Conservation (phyloP, 495 filamentous ascomycete genomes). For the Bryoglossum gracile region DNA sequence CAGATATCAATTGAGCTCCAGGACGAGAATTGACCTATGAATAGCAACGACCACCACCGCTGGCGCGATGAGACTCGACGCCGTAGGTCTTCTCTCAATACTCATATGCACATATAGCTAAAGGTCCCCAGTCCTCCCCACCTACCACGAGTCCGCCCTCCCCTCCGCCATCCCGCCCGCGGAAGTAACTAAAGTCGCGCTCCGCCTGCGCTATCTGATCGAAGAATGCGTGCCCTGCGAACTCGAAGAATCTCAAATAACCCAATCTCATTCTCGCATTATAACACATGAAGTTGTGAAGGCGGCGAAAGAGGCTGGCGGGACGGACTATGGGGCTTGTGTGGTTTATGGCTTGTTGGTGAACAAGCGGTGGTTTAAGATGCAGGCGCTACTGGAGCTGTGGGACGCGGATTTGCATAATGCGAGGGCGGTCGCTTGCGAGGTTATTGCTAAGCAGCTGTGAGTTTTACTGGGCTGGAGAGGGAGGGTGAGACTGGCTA, state of each 20-base stretch:
- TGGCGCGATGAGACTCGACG: constrained; percentile 24
- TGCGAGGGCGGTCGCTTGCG: constrained; percentile 74
- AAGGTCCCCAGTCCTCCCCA: constrained; percentile 48
- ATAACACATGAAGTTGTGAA: constrained; percentile 72
- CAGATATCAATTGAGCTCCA: neutral
- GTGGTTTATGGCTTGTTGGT: constrained; percentile 75
- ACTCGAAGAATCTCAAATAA: constrained; percentile 63
- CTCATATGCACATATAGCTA: neutral
- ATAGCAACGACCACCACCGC: constrained; percentile 11
- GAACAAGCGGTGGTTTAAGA: constrained; percentile 85
- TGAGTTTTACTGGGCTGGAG: constrained; percentile 25
- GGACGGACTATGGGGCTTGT: constrained; percentile 64
- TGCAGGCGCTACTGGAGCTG: constrained; percentile 70
- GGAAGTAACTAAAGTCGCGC: constrained; percentile 78
- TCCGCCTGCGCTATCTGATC: constrained; percentile 85
- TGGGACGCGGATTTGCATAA: constrained; percentile 86
- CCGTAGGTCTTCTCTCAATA: constrained; percentile 9
- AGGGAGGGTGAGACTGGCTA: neutral
- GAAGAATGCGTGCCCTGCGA: constrained; percentile 86
- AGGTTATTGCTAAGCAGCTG: constrained; percentile 91
- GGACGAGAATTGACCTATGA: neutral
- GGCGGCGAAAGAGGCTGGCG: constrained; percentile 75
- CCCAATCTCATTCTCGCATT: constrained; percentile 70
- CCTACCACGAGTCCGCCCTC: constrained; percentile 42
- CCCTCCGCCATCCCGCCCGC: constrained; percentile 56